These are phyloP conservation scores for Ichthyophthirius multifiliis DNA, from an alignment of 169 alveolate genomes.

Conservation along the genomic window DNA sequence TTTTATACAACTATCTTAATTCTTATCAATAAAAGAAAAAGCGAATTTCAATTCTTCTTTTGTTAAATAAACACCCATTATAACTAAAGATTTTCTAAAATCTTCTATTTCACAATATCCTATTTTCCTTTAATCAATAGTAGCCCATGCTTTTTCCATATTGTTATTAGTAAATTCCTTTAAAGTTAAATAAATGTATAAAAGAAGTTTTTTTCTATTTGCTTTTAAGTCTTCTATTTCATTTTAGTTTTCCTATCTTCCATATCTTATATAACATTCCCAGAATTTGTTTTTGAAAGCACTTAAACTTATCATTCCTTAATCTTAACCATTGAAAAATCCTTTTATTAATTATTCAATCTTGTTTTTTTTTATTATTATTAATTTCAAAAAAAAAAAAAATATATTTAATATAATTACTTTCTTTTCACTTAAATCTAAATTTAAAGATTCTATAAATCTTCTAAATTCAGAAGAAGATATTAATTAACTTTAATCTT, in stretches of 20 bases:
- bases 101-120: conserved; percentile 13
- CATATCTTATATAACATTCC: conserved; percentile 10
- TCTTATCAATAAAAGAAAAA: not conserved
- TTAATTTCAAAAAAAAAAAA: not conserved
- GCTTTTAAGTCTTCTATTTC: not conserved
- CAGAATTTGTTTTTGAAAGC: conserved; percentile 12
- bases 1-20: not conserved
- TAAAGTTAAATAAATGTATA: not conserved
- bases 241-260: not conserved
- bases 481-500: not conserved
- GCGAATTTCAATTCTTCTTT: not conserved
- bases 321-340: not conserved
- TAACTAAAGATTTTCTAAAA: not conserved
- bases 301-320: not conserved
- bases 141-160: conserved; percentile 6
- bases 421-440: conserved; percentile 9
- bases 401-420: not conserved
- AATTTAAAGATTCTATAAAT: not conserved
- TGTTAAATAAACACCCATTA: conserved; percentile 2
- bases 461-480: conserved; percentile 1
- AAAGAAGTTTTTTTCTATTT: not conserved
- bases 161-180: not conserved
- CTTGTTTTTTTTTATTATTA: not conserved
- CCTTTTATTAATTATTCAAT: not conserved
- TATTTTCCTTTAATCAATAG: not conserved